phyloP scores from a whole-genome alignment of 1,284 basidiomycete genomes.

The Porodaedalea pini region DNA sequence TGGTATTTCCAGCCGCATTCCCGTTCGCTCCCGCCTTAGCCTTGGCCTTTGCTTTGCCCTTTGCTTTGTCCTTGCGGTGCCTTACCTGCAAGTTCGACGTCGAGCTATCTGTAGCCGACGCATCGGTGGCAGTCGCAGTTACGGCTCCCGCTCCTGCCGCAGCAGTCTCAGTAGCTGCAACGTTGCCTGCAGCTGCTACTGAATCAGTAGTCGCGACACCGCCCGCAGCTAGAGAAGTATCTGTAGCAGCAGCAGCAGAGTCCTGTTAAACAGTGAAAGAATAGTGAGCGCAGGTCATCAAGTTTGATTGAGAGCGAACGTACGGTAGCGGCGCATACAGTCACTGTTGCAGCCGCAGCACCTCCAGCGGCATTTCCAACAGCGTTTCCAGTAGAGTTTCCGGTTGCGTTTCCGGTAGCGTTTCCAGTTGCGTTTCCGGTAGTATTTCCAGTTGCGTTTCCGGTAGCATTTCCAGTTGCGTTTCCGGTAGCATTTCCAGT shows the following conservation, averaged over 20 bases:
- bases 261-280: background rate
- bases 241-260: background rate
- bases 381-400: background rate
- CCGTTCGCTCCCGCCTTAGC: background rate
- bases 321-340: background rate
- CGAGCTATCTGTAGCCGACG: background rate
- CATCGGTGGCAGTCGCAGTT: background rate
- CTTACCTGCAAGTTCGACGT: background rate
- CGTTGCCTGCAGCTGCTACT: background rate
- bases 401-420: no score
- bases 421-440: no score
- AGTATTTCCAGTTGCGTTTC: background rate
- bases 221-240: no score
- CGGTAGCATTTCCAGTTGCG: background rate
- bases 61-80: background rate
- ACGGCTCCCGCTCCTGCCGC: background rate
- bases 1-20: background rate
- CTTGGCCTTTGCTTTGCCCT: background rate
- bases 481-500: background rate
- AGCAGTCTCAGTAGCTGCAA: background rate
- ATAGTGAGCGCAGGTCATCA: background rate
- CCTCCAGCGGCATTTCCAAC: background rate
- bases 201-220: background rate
- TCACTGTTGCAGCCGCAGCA: slow-evolving; percentile 1
- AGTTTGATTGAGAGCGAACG: background rate